A percentile compares a stretch with the other conserved stretches of the same genome.
Evolutionary conservation across 345 rosid genomes (phyloP).

Genomic region (Moricandia arvensis): DNA sequence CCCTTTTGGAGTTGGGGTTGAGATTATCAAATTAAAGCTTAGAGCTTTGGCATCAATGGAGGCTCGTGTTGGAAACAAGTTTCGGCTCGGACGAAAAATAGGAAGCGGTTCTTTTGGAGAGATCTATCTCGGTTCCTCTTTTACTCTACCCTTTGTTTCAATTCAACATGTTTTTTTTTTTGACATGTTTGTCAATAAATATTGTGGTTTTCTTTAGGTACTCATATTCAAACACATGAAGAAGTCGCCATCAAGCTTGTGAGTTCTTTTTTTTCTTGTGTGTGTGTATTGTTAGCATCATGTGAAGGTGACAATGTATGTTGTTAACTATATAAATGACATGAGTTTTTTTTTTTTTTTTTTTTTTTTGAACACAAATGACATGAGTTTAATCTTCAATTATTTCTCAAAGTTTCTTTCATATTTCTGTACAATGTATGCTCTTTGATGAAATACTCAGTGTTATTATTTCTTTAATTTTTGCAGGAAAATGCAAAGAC

Average conservation of each 20-base stretch:
- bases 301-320: slow-evolving; percentile 9
- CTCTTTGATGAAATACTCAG: background rate
- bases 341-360: no score
- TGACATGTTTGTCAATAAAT: background rate
- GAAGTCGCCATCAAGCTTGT: slow-evolving; percentile 26
- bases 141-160: no score
- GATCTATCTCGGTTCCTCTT: slow-evolving; percentile 69
- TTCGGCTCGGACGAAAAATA: no score
- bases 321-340: slow-evolving; percentile 1
- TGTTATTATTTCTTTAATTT: background rate
- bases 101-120: no score
- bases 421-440: background rate
- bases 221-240: no score
- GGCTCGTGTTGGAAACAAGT: no score
- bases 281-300: background rate
- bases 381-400: no score
- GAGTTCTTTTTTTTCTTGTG: slow-evolving; percentile 30
- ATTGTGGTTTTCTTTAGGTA: slow-evolving; percentile 49
- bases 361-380: no score
- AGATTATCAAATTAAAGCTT: background rate
- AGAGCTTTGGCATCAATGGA: background rate
- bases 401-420: no score
- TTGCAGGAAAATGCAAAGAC: slow-evolving; percentile 83
- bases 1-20: no score
- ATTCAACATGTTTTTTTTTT: slow-evolving; percentile 20